Evolutionary conservation across 805 yeast species (phyloP).

Genomic region (Yarrowia yakushimensis): DNA sequence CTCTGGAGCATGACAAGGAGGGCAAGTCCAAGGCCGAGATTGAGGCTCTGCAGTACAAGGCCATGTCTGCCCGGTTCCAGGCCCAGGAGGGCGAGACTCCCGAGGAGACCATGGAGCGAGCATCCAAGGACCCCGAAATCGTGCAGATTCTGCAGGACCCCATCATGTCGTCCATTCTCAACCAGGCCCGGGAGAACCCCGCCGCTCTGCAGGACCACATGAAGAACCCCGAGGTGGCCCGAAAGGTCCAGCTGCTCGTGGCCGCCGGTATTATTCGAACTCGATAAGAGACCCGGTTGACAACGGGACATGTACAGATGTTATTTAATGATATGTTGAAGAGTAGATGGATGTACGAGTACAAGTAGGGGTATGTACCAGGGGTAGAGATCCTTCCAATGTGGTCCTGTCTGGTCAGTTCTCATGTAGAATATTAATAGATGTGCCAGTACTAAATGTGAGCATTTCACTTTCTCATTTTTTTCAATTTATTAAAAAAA

Average conservation of each 20-base stretch:
- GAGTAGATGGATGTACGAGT: too few relatives aligned
- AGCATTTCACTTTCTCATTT: too few relatives aligned
- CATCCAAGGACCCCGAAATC: slow-evolving; percentile 90
- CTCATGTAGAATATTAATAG: too few relatives aligned
- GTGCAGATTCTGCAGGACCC: slow-evolving; percentile 87
- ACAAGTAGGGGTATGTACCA: too few relatives aligned
- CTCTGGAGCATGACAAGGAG: slow-evolving; percentile 70
- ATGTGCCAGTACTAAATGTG: too few relatives aligned
- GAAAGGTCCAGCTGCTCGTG: slow-evolving; percentile 81
- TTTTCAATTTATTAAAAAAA: too few relatives aligned
- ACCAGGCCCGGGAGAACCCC: slow-evolving; percentile 92
- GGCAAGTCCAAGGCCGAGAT: slow-evolving; percentile 66
- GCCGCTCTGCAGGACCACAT: slow-evolving; percentile 96
- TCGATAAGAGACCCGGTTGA: slow-evolving; percentile 43
- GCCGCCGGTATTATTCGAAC: slow-evolving; percentile 97
- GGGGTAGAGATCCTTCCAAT: too few relatives aligned
- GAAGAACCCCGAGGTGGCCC: slow-evolving; percentile 90
- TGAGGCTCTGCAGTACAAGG: slow-evolving; percentile 75
- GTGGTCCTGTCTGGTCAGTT: too few relatives aligned
- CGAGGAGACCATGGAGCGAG: slow-evolving; percentile 90
- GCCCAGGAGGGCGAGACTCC: slow-evolving; percentile 85
- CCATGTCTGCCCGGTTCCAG: slow-evolving; percentile 70
- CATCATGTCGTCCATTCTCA: slow-evolving; percentile 90
- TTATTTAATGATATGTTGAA: not conserved
- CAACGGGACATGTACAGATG: not conserved